Evolutionary conservation across 176 grass and related monocot genomes (phyloP).

Genomic region (Musa acuminata): DNA sequence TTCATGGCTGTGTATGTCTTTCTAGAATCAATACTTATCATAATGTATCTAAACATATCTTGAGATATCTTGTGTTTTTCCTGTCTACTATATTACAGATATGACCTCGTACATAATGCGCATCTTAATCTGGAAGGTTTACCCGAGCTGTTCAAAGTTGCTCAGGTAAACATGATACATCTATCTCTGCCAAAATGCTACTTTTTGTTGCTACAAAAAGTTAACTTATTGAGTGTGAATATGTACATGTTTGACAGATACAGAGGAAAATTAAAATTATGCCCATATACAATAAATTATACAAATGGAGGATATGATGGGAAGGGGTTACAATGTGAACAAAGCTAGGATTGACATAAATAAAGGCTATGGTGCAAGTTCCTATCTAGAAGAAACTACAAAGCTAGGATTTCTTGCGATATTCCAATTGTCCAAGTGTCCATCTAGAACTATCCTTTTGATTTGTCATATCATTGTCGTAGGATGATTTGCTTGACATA

Average conservation of each 20-base stretch:
- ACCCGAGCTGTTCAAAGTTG: slow-evolving; percentile 74
- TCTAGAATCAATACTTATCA: background rate
- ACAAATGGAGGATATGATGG: too few species aligned
- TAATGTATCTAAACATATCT: slow-evolving; percentile 22
- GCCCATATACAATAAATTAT: background rate
- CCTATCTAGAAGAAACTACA: too few species aligned
- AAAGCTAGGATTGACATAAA: background rate
- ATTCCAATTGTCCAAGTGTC: too few species aligned
- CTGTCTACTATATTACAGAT: slow-evolving; percentile 43
- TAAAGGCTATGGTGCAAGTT: background rate
- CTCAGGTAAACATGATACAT: slow-evolving; percentile 43
- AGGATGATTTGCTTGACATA: too few species aligned
- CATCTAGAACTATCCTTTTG: too few species aligned
- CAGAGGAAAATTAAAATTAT: background rate
- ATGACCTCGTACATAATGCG: slow-evolving; percentile 83
- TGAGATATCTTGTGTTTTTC: slow-evolving; percentile 4
- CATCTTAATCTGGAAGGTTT: slow-evolving; percentile 91
- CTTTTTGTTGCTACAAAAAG: background rate
- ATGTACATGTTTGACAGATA: background rate
- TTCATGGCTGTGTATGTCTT: background rate
- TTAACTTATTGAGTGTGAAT: background rate
- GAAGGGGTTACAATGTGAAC: too few species aligned
- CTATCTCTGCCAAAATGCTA: background rate
- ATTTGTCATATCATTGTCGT: too few species aligned
- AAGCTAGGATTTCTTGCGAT: too few species aligned